Conservation (phyloP, 2,329 filamentous ascomycete genomes). For the Fusarium miscanthi region DNA sequence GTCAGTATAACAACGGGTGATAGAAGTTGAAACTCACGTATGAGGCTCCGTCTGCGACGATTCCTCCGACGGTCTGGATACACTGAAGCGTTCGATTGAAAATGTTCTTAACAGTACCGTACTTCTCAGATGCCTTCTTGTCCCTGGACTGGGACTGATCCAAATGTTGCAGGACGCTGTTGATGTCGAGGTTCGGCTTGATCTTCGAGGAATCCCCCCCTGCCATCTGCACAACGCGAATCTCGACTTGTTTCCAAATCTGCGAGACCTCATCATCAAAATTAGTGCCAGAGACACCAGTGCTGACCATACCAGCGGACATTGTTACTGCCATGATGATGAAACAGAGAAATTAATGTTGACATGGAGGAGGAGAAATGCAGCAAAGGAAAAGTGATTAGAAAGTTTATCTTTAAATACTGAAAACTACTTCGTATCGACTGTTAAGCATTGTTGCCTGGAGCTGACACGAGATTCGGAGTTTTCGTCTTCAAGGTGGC, state of each 20-base stretch:
- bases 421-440: rapidly evolving
- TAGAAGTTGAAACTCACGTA: not conserved
- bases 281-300: not conserved
- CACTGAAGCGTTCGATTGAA: not conserved
- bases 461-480: not conserved
- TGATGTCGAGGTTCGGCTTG: not conserved
- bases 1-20: not conserved
- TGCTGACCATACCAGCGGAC: rapidly evolving
- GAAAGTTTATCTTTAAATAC: rapidly evolving
- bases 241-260: not conserved
- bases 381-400: not conserved
- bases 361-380: not conserved
- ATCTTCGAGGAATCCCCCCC: not conserved
- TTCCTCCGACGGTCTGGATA: not conserved
- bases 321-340: not conserved
- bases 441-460: not conserved
- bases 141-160: not conserved
- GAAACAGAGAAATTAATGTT: not conserved
- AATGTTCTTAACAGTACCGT: not conserved
- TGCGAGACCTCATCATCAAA: not conserved
- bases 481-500: not conserved
- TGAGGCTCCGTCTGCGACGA: not conserved
- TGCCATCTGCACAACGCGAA: not conserved
- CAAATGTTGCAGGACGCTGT: not conserved
- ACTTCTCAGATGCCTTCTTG: not conserved